Evolutionary conservation across 495 filamentous ascomycete genomes (phyloP), one percentile per base, ranked within the genome.

Genomic region (Penicillium ochrochloron): DNA sequence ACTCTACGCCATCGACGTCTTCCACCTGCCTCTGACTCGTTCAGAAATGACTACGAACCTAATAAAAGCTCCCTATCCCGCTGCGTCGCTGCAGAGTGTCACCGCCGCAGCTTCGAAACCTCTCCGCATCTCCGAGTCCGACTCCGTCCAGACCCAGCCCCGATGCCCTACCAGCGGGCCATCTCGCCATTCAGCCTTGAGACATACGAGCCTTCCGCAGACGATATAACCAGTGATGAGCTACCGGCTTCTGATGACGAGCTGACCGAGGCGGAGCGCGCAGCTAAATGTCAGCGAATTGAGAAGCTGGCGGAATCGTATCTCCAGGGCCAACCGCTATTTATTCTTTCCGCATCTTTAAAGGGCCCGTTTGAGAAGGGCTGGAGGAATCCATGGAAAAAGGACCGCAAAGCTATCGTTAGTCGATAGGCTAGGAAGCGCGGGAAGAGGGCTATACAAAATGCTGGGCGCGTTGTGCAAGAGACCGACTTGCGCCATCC

Each of bases 381-480:
- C 31, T 92, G 89, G 89, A 63, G 66, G 27, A 92, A 92, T 65
- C 89, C 89, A 0, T 91, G 88, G 89, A 78, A 66, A 34, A 80
- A 78, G 55, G 55, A 74, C 7, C 63, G 80, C 55, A 69, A 54
- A n/a, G 10, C 21, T 7, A 27, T 29, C 4, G 46, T 25, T 17
- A 51, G 53, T 19, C 10, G 53, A 55, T 46, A 27, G 39, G 31
- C 11, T 23, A 8, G n/a, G 15, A 54, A 15, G 2, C 44, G 15
- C 12, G 27, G 15, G 17, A 41, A 34, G 14, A 62, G 29, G 11
- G 37, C 31, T 17, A 56, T 48, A 42, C 29, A 39, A 15, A 48
- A 25, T 11, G 6, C 46, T 0, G 64, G 51, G 11, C 62, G 19
- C 15, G 62, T 66, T 46, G 53, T 74, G n/a, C 60, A 66, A 27